Percentiles rank a stretch among this genome's conserved stretches.
Conservation (phyloP, 139 green algal genomes). For the Pedinophyceae sp. region DNA sequence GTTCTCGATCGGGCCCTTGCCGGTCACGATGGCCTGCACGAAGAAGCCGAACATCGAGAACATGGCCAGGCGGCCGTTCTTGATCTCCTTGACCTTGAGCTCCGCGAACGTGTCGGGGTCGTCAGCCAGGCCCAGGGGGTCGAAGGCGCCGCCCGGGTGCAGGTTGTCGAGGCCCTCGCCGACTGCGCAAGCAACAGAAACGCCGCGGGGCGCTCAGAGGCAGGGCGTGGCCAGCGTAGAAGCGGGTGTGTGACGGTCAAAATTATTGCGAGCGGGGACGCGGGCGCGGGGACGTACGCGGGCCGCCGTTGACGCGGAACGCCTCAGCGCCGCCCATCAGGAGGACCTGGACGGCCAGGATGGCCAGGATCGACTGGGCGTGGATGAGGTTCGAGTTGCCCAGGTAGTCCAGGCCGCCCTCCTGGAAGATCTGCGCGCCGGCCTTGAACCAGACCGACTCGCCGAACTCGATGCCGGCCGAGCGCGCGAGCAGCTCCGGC, state of each 20-base stretch:
- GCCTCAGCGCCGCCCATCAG: slow-evolving; percentile 37
- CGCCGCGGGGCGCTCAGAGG: no score
- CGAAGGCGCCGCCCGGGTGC: slow-evolving; percentile 56
- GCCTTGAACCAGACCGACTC: slow-evolving; percentile 75
- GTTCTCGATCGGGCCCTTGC: slow-evolving; percentile 50
- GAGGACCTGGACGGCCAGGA: slow-evolving; percentile 35
- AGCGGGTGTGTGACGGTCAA: no score
- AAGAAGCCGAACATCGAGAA: slow-evolving; percentile 79
- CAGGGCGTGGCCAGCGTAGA: no score
- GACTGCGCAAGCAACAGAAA: no score
- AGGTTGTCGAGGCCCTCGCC: slow-evolving; percentile 38
- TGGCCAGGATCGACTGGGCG: slow-evolving; percentile 87
- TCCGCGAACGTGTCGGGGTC: slow-evolving; percentile 77
- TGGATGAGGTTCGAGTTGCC: slow-evolving; percentile 87
- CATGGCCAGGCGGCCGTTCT: slow-evolving; percentile 81
- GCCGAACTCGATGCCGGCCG: slow-evolving; percentile 29
- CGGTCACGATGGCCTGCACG: slow-evolving; percentile 49
- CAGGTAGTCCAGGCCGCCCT: slow-evolving; percentile 78
- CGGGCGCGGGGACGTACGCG: no score
- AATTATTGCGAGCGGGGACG: no score
- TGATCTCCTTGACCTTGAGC: slow-evolving; percentile 83
- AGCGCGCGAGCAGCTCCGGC: slow-evolving; percentile 50
- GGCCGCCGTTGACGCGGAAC: slow-evolving; percentile 29
- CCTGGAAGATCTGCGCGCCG: slow-evolving; percentile 60
- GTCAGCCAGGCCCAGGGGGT: slow-evolving; percentile 87